Conservation (phyloP, 2,329 filamentous ascomycete genomes). For the Fusarium piperis region DNA sequence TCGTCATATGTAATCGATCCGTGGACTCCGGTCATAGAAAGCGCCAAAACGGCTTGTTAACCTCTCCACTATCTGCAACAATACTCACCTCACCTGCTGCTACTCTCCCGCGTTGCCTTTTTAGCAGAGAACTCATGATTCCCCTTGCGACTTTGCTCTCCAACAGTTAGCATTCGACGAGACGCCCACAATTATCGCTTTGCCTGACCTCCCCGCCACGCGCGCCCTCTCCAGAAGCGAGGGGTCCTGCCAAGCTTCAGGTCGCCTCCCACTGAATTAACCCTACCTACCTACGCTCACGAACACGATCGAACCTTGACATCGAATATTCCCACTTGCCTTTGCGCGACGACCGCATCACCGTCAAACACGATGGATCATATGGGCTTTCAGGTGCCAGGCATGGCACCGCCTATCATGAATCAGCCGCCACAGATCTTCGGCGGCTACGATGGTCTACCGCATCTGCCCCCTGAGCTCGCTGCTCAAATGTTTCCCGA, state of each 20-base stretch:
- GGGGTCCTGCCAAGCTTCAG: background rate
- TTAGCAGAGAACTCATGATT: conserved; percentile 5
- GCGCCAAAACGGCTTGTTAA: conserved; percentile 27
- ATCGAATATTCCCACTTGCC: background rate
- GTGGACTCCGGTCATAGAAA: conserved; percentile 33
- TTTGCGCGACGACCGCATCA: background rate
- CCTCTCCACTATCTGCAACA: conserved; percentile 17
- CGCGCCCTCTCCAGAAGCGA: conserved; percentile 4
- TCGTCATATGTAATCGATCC: conserved; percentile 26
- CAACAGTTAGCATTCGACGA: background rate
- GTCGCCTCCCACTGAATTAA: conserved; percentile 19
- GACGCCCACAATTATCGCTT: background rate
- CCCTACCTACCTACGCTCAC: conserved; percentile 2
- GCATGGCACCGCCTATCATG: conserved; percentile 68
- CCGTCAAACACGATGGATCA: conserved; percentile 51
- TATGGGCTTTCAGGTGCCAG: conserved; percentile 68
- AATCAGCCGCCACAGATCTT: conserved; percentile 77
- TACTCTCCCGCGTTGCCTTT: background rate
- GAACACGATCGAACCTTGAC: background rate
- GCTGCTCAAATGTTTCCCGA: conserved; percentile 69
- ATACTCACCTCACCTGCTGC: background rate
- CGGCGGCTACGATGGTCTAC: conserved; percentile 70
- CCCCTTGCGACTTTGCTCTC: background rate
- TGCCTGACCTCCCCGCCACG: conserved; percentile 2
- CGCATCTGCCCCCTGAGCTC: conserved; percentile 65